Conservation (phyloP, 1,284 basidiomycete species). For the Trichosporon ovoides region DNA sequence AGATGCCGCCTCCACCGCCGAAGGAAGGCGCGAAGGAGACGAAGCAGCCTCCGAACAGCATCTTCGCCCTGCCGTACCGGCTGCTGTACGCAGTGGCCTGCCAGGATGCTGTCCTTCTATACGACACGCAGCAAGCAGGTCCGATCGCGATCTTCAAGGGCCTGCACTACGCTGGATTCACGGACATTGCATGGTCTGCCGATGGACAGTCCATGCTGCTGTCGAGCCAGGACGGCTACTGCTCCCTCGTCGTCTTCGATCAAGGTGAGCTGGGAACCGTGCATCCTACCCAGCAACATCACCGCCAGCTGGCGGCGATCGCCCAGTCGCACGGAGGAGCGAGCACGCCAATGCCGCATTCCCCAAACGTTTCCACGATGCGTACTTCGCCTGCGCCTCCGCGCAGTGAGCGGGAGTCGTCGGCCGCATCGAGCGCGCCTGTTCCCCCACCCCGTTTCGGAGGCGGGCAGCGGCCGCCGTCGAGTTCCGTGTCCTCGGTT, state of each 20-base stretch:
- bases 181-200: constrained; percentile 93
- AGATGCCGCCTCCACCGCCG: constrained; percentile 49
- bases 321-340: constrained; percentile 62
- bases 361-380: constrained; percentile 51
- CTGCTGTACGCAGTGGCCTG: constrained; percentile 96
- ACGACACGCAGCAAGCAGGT: constrained; percentile 93
- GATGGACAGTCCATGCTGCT: constrained; percentile 91
- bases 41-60: constrained; percentile 35
- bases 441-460: constrained; percentile 23
- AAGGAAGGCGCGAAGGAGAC: constrained; percentile 31
- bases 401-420: constrained; percentile 42
- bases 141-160: constrained; percentile 91
- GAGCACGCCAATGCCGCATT: constrained; percentile 46
- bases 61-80: constrained; percentile 87
- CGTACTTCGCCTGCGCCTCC: constrained; percentile 35
- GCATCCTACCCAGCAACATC: constrained; percentile 79
- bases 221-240: constrained; percentile 92
- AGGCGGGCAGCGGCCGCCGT: constrained; percentile 5
- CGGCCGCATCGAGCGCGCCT: constrained; percentile 26
- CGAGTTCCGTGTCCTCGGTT: constrained; percentile 25
- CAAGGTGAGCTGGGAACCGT: constrained; percentile 82
- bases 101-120: constrained; percentile 90
- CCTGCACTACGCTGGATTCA: constrained; percentile 95
- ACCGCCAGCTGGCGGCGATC: constrained; percentile 77
- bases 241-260: constrained; percentile 74